These are phyloP conservation scores for Rhodotorula sp. DNA, from an alignment of 1,284 basidiomycete genomes.

Conservation along the genomic window DNA sequence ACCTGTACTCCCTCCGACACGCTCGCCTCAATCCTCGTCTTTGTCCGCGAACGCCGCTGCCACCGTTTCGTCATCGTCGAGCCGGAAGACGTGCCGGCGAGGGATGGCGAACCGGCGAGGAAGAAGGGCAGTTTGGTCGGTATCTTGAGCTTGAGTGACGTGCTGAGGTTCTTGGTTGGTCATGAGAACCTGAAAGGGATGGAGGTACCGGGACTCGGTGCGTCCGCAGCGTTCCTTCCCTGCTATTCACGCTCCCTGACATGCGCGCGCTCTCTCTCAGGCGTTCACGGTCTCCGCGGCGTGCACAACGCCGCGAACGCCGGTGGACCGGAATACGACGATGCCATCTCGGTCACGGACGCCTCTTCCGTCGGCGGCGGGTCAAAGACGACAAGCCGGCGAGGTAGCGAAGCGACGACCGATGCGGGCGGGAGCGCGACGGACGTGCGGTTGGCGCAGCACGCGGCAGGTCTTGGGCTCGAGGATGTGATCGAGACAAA, in stretches of 20 bases:
- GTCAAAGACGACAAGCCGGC: conserved; percentile 18
- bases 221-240: not conserved
- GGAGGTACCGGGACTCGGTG: conserved; percentile 39
- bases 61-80: conserved; percentile 60
- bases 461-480: conserved; percentile 6
- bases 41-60: conserved; percentile 88
- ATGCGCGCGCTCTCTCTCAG: too few species aligned
- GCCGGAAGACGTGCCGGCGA: conserved; percentile 46
- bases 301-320: not conserved
- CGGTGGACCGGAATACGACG: conserved; percentile 1
- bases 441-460: conserved; percentile 5
- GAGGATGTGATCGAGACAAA: conserved; percentile 29
- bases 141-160: conserved; percentile 86
- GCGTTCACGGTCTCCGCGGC: conserved; percentile 37
- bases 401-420: conserved; percentile 28
- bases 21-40: conserved; percentile 83
- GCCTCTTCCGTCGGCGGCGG: conserved; percentile 22
- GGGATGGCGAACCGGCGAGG: conserved; percentile 50
- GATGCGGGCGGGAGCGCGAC: conserved; percentile 15
- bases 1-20: conserved; percentile 93
- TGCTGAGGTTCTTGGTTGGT: conserved; percentile 78
- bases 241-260: not conserved
- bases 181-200: conserved; percentile 42
- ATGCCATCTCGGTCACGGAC: conserved; percentile 6
- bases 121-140: conserved; percentile 82